Percentiles rank a stretch among this genome's conserved stretches.
Conservation (phyloP, 1,139 yeast genomes). For the Candida albicans region DNA sequence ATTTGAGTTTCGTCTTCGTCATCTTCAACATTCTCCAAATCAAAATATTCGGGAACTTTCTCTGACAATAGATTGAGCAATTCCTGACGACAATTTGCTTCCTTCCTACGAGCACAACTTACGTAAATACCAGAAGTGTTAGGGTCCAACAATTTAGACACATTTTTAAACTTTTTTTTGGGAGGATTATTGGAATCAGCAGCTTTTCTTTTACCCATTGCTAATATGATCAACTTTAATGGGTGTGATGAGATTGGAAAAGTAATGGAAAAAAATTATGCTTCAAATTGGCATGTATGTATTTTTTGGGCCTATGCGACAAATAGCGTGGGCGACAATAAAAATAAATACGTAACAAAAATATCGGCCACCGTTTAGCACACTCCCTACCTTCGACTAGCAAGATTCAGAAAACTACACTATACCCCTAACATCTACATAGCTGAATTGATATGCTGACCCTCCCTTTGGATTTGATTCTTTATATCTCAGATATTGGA, state of each 20-base stretch:
- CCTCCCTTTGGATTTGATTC: constrained; percentile 13
- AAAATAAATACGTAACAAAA: too few species aligned
- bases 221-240: background rate
- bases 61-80: constrained; percentile 58
- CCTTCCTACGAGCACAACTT: constrained; percentile 79
- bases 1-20: constrained; percentile 31
- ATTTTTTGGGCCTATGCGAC: too few species aligned
- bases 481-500: constrained; percentile 18
- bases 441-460: constrained; percentile 6
- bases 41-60: constrained; percentile 55
- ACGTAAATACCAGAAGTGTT: constrained; percentile 83
- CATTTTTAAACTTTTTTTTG: constrained; percentile 44
- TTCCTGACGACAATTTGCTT: constrained; percentile 73
- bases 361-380: too few species aligned
- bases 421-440: background rate
- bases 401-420: background rate
- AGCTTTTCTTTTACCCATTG: constrained; percentile 27
- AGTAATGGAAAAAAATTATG: background rate
- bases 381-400: too few species aligned
- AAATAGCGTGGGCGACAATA: background rate
- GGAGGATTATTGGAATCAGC: constrained; percentile 14
- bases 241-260: background rate
- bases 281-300: background rate
- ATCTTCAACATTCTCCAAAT: constrained; percentile 29
- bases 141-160: constrained; percentile 63